These are phyloP conservation scores for Gentiana straminea DNA, from an alignment of 257 asterid species.

Conservation along the genomic window DNA sequence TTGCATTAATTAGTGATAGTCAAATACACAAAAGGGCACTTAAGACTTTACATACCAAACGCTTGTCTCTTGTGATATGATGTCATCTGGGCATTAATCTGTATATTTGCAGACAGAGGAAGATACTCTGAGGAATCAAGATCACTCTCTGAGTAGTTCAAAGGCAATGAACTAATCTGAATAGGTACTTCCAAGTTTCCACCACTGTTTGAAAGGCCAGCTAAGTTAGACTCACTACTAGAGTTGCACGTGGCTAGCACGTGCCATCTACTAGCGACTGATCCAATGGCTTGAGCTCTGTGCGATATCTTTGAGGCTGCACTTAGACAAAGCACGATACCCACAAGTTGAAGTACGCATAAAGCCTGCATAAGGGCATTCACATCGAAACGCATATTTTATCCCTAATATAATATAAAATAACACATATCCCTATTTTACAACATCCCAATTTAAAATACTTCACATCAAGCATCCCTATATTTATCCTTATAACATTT, in stretches of 20 bases:
- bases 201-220: conserved; percentile 26
- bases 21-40: too few relatives aligned
- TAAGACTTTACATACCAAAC: conserved; percentile 41
- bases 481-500: too few relatives aligned
- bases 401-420: too few relatives aligned
- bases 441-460: too few relatives aligned
- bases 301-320: conserved; percentile 89
- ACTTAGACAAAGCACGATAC: conserved; percentile 59
- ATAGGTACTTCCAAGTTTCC: conserved; percentile 30
- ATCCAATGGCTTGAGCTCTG: conserved; percentile 77
- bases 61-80: conserved; percentile 83
- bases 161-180: conserved; percentile 18
- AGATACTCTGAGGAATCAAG: conserved; percentile 47
- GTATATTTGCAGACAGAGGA: conserved; percentile 29
- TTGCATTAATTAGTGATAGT: too few relatives aligned
- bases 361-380: conserved; percentile 34
- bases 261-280: conserved; percentile 89
- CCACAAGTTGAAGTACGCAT: conserved; percentile 58
- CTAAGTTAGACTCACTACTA: conserved; percentile 27
- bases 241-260: conserved; percentile 57
- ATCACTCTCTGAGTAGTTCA: conserved; percentile 63
- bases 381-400: not conserved
- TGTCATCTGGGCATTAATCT: conserved; percentile 38
- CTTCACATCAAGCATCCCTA: too few relatives aligned
- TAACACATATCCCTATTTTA: too few relatives aligned